Evolutionary conservation across 805 yeast genomes (phyloP).

Genomic region (Teunomyces gatunensis): DNA sequence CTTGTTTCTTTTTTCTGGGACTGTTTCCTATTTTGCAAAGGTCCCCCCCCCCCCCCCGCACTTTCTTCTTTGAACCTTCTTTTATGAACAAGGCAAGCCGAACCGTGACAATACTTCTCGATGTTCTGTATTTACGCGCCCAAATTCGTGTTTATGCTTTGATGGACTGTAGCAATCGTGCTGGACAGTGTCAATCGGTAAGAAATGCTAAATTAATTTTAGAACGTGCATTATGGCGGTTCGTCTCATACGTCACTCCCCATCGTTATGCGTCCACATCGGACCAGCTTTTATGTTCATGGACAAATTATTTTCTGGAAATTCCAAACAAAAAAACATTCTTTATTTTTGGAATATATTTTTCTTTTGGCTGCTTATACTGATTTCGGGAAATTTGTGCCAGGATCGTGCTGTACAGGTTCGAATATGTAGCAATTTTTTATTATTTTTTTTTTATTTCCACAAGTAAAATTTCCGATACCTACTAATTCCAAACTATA

Average conservation of each 20-base stretch:
- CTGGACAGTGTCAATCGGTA: background rate
- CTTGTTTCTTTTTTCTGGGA: background rate
- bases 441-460: background rate
- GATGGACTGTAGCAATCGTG: background rate
- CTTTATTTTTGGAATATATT: background rate
- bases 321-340: background rate
- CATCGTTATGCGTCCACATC: background rate
- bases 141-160: background rate
- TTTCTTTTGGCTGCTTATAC: background rate
- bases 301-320: background rate
- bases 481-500: background rate
- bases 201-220: background rate
- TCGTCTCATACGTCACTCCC: background rate
- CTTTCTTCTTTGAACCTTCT: background rate
- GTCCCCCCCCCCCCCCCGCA: background rate
- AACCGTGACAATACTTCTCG: background rate
- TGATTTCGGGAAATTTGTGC: background rate
- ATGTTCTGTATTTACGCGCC: background rate
- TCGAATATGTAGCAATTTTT: background rate
- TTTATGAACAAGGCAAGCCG: background rate
- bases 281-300: background rate
- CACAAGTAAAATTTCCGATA: background rate
- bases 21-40: background rate
- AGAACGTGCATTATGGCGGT: background rate
- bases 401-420: conserved; percentile 1